Conservation (phyloP, 169 alveolate species). For the Plasmodium chabaudi region DNA sequence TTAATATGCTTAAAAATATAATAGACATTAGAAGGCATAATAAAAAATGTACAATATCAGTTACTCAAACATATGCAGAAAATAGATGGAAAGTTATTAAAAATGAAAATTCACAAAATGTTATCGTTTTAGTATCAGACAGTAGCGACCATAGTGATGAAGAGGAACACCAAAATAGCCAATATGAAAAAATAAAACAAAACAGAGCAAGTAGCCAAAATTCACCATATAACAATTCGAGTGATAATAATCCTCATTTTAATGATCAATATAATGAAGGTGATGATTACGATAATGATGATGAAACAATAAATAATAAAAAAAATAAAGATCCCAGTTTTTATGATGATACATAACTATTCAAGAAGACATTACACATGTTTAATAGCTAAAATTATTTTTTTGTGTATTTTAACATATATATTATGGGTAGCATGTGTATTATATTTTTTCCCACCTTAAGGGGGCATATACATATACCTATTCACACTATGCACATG, state of each 20-base stretch:
- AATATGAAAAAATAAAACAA: background rate
- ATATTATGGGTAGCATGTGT: background rate
- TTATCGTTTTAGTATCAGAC: constrained; percentile 25
- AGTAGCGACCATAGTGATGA: constrained; percentile 6
- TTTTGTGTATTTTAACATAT: too few relatives aligned
- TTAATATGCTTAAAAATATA: constrained; percentile 30
- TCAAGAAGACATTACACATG: background rate
- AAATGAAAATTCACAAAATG: background rate
- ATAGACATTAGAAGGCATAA: constrained; percentile 57
- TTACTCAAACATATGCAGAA: constrained; percentile 37
- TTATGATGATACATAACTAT: constrained; percentile 26
- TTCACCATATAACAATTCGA: background rate
- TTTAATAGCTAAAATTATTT: too few relatives aligned
- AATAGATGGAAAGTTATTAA: constrained; percentile 57
- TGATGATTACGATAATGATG: background rate
- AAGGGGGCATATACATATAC: too few relatives aligned
- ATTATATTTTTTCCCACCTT: too few relatives aligned
- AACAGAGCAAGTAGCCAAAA: background rate
- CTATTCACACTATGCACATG: too few relatives aligned
- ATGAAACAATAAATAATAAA: background rate
- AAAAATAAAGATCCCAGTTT: background rate
- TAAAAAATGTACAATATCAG: constrained; percentile 19
- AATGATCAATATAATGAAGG: background rate
- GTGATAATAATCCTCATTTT: background rate
- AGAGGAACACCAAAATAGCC: background rate